Base-by-base conservation (phyloP, 805 yeast genomes). In the Priceomyces medius region DNA sequence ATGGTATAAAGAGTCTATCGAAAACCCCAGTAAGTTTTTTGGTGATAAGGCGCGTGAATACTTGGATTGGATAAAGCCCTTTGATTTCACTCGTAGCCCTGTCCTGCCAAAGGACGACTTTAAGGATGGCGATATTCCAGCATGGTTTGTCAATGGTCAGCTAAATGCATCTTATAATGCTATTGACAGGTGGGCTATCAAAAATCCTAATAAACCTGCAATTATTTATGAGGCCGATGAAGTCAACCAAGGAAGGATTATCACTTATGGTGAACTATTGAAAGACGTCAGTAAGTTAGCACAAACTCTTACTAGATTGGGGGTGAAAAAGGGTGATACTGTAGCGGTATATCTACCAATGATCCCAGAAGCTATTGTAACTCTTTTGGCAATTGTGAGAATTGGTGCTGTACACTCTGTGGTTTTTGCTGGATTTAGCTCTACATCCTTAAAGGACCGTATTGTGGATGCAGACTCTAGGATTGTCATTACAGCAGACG, bases 401-500 rank as follows among this genome's bases (percentile, higher is more conserved):
- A 71, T 91, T 43, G 99, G 99, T 62, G 99, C 99, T 24, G 73
- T 91, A 40, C 99, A 91, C 68, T 86, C 97, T 13, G 97, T 93
- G 40, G 85, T 91, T 41, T 91, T 91, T 71, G 99, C 98, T 28
- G 99, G 99, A 17, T 91, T 91, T 71, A 83, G 95, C 24, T 83
- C 97, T 26, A 93, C 95, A 37, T 91, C 97, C 18, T 80, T 91
- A 59, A 79, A 77, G 58, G 99, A 93, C 68, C 83, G 99, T 65
- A 83, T 93, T 51, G 76, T 76, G 44, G 96, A 91, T 64, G 97
- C 96, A 21, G 77, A 81, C 57, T 85, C 88, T 46, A 81, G 80
- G 64, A 85, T 87, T 46, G 85, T 91, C 50, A 88, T 93, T 65
- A 91, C 99, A 46, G 85, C 93, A 55, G 97, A 93, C 67, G 97